Base-by-base conservation (phyloP, 2,329 filamentous ascomycete genomes). In the Ceratocystis destructans region DNA sequence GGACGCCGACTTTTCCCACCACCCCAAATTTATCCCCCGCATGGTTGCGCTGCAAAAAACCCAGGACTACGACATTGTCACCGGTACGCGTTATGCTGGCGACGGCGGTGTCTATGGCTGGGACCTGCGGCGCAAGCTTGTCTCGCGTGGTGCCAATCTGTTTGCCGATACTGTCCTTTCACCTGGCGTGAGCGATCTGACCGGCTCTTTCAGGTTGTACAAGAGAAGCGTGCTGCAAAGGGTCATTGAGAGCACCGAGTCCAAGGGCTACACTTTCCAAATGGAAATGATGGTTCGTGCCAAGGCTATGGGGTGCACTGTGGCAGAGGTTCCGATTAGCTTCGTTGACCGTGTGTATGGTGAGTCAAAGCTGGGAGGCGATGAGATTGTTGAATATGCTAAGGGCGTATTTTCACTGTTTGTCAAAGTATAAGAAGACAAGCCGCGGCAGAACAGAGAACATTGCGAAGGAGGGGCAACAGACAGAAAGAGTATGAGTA, bases 211-310 rank as follows among this genome's bases (percentile, higher is more conserved):
- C 79, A 81, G 94, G 69, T 77, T 99, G 75, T 99, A 99, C 77
- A 97, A 96, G 86, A 91, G 88, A 79, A 79, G 81, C 68, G 90
- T 96, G 69, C 77, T 99, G 73, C 84, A 96, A 76, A 92, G 90
- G 80, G 90, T 96, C 67, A 96, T 99, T 72, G 80, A 82, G 73
- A 90, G 83, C 77, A 96, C 91, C 7, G 88, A 96, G 81, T 94
- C 90, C 75, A 96, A 97, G 79, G 94, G 94, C 2, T 99, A 97
- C 76, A 93, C 89, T 50, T 99, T 99, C 82, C 94, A 99, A 84
- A 99, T 99, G 94, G 93, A 96, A 82, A 88, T 99, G 86, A 97
- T 96, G 87, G 93, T 97, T 7, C 83, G 92, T 69, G 94, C 94
- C 44, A 96, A 96, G 84, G 89, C 88, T 17, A 92, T 96, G 89